A percentile compares a stretch with the other conserved stretches of the same genome.
phyloP scores from a whole-genome alignment of 1,284 basidiomycete genomes.

The Amylostereum areolatum region DNA sequence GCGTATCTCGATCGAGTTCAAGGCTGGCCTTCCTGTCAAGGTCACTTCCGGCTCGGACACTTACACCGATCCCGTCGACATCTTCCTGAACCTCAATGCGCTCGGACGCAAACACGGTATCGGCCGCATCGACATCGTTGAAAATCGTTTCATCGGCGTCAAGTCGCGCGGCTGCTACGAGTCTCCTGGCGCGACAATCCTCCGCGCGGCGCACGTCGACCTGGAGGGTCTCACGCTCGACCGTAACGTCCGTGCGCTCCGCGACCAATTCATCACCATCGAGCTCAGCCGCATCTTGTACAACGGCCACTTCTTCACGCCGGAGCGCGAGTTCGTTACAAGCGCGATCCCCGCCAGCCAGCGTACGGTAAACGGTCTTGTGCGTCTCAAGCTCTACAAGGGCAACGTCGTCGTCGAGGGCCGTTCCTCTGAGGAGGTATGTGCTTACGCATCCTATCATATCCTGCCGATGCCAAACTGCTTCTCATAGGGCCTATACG shows the following conservation, averaged over 20 bases:
- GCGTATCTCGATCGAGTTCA: conserved; percentile 81
- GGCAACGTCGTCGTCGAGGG: conserved; percentile 96
- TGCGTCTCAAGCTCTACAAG: conserved; percentile 91
- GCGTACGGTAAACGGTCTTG: conserved; percentile 92
- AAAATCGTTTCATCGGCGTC: conserved; percentile 99
- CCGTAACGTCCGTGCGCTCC: conserved; percentile 90
- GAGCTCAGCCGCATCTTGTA: conserved; percentile 91
- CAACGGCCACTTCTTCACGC: conserved; percentile 97
- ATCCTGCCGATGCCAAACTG: neutral
- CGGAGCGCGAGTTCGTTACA: conserved; percentile 93
- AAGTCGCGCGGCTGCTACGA: conserved; percentile 99
- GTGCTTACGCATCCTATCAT: conserved; percentile 9
- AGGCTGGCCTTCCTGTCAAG: conserved; percentile 80
- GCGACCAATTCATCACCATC: conserved; percentile 93
- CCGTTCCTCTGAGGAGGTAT: conserved; percentile 80
- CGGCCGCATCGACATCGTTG: conserved; percentile 97
- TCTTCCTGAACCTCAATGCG: conserved; percentile 90
- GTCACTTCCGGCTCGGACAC: conserved; percentile 56
- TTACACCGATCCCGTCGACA: conserved; percentile 90
- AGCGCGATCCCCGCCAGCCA: conserved; percentile 89
- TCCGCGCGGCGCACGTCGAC: conserved; percentile 94
- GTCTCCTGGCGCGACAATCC: conserved; percentile 92
- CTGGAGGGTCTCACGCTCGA: conserved; percentile 97
- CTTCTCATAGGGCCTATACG: conserved; percentile 75
- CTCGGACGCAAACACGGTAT: conserved; percentile 94